Conservation (phyloP, 257 asterid species). For the Asclepias syriaca region DNA sequence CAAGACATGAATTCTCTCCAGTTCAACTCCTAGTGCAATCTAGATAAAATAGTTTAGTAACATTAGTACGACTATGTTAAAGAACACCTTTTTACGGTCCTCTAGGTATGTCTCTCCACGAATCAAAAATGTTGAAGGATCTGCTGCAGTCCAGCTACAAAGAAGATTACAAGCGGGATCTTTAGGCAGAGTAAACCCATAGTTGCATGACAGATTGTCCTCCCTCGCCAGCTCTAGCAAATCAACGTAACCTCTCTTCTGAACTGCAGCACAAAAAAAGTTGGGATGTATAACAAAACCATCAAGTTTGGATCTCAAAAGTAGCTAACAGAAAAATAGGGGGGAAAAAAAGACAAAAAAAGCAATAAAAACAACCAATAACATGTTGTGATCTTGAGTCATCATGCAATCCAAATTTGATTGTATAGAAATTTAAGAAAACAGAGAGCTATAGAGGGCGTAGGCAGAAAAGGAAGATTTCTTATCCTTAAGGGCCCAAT, state of each 20-base stretch:
- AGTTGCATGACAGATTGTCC: constrained; percentile 61
- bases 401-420: constrained; percentile 5
- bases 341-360: not conserved
- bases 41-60: not conserved
- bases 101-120: constrained; percentile 93
- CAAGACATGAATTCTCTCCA: not conserved
- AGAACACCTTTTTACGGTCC: constrained; percentile 75
- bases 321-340: not conserved
- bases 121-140: constrained; percentile 76
- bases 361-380: not conserved
- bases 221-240: constrained; percentile 82
- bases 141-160: constrained; percentile 88
- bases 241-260: constrained; percentile 86
- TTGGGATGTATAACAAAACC: constrained; percentile 17
- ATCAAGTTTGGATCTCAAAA: constrained; percentile 11
- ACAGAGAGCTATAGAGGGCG: not conserved
- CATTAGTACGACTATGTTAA: constrained; percentile 2
- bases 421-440: constrained; percentile 8
- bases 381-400: not conserved
- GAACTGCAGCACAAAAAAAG: constrained; percentile 51
- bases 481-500: not conserved
- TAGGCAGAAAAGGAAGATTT: not conserved
- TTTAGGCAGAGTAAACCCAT: constrained; percentile 85
- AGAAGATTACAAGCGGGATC: constrained; percentile 67
- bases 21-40: not conserved